A percentile compares a stretch with the other conserved stretches of the same genome.
These are phyloP conservation scores for Ophidiomyces ophidiicola DNA, from an alignment of 2,329 filamentous ascomycete genomes.

Conservation along the genomic window DNA sequence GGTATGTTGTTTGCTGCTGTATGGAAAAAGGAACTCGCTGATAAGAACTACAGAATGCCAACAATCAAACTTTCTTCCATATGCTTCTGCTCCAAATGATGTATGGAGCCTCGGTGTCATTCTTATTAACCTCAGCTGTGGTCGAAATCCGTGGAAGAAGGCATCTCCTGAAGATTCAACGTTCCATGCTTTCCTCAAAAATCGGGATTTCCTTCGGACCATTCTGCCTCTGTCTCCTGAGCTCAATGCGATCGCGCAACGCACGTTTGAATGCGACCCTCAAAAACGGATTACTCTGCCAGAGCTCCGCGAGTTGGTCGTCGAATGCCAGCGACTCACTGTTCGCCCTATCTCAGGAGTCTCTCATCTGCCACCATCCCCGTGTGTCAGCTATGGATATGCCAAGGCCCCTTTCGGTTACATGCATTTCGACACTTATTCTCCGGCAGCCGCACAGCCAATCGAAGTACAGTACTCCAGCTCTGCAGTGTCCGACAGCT, in stretches of 20 bases:
- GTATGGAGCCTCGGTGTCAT: conserved; percentile 98
- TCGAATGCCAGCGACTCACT: conserved; percentile 64
- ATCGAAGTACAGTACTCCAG: conserved; percentile 29
- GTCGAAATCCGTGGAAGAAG: conserved; percentile 97
- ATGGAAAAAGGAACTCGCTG: conserved; percentile 1
- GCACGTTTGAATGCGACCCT: conserved; percentile 80
- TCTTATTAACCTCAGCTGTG: conserved; percentile 91
- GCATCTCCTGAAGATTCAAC: conserved; percentile 88
- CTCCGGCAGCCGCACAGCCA: conserved; percentile 25
- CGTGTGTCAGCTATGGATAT: conserved; percentile 29
- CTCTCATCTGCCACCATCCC: conserved; percentile 8
- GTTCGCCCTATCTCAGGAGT: conserved; percentile 22
- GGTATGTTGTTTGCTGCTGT: conserved; percentile 51
- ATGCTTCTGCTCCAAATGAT: conserved; percentile 88
- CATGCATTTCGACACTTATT: conserved; percentile 26
- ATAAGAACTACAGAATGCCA: conserved; percentile 62
- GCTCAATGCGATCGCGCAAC: conserved; percentile 72
- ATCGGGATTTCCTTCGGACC: conserved; percentile 75
- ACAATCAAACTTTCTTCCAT: conserved; percentile 60
- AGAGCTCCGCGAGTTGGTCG: conserved; percentile 65
- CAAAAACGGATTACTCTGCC: conserved; percentile 67
- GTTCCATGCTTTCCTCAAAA: conserved; percentile 79
- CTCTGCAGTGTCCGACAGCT: conserved; percentile 30
- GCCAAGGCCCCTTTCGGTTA: conserved; percentile 24
- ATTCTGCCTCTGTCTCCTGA: conserved; percentile 86